A percentile compares a stretch with the other conserved stretches of the same genome.
phyloP scores from a whole-genome alignment of 2,329 filamentous ascomycete species.

The Paraphoma chrysanthemicola region DNA sequence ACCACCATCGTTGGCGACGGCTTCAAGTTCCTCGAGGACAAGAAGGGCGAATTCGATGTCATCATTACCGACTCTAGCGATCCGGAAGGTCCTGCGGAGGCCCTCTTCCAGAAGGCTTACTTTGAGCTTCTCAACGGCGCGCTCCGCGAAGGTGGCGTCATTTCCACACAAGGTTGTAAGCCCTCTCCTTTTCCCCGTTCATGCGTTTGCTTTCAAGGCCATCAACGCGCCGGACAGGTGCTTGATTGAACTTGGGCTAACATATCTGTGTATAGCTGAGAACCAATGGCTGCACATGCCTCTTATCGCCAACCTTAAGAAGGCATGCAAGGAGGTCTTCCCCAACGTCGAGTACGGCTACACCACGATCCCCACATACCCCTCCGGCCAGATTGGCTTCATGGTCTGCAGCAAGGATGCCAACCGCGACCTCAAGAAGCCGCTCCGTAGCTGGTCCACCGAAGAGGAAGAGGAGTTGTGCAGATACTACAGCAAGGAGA shows the following conservation, averaged over 20 bases:
- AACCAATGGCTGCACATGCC: conserved; percentile 99
- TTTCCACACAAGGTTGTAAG: conserved; percentile 99
- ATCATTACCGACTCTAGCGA: conserved; percentile 99
- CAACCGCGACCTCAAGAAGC: conserved; percentile 81
- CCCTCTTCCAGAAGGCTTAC: conserved; percentile 98
- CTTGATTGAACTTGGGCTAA: conserved; percentile 31
- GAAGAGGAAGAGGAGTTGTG: conserved; percentile 94
- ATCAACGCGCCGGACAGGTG: conserved; percentile 22
- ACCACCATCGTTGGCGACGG: conserved; percentile 94
- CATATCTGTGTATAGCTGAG: conserved; percentile 70
- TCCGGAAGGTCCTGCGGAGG: conserved; percentile 94
- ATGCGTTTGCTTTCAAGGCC: conserved; percentile 18
- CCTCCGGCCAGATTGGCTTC: conserved; percentile 98
- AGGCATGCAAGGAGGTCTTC: conserved; percentile 96
- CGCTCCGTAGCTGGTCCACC: conserved; percentile 77
- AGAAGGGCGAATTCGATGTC: conserved; percentile 97
- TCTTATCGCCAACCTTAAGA: conserved; percentile 93
- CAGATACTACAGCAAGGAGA: conserved; percentile 96
- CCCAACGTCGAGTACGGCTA: conserved; percentile 97
- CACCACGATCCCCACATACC: conserved; percentile 99
- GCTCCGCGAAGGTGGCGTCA: conserved; percentile 93
- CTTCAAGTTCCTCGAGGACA: conserved; percentile 97
- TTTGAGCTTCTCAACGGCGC: conserved; percentile 92
- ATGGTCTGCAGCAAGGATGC: conserved; percentile 99
- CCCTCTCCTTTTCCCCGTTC: conserved; percentile 61